Conservation (phyloP, 208 protist species). For the Trypanosoma cruzi region DNA sequence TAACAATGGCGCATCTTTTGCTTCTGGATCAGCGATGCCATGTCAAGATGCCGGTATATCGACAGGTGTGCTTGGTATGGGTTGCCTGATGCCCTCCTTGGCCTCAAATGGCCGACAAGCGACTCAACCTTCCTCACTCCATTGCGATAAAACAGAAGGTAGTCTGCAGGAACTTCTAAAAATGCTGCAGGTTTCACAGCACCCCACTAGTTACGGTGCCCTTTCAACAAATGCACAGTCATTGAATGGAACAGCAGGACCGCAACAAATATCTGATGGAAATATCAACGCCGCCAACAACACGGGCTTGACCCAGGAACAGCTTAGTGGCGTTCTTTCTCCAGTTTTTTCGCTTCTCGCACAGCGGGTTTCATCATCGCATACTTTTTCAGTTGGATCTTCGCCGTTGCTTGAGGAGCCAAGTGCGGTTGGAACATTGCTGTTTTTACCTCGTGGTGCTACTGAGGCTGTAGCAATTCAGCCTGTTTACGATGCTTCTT, state of each 20-base stretch:
- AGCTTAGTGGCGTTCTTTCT: conserved; percentile 18
- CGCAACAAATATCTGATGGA: not conserved
- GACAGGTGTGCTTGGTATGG: not conserved
- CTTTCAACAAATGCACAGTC: not conserved
- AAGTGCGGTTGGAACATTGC: conserved; percentile 16
- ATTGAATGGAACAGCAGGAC: not conserved
- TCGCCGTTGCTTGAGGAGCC: conserved; percentile 26
- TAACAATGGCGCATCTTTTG: not conserved
- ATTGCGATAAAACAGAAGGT: not conserved
- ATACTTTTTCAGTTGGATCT: conserved; percentile 10
- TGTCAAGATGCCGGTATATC: not conserved
- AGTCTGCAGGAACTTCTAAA: conserved; percentile 13
- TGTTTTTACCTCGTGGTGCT: conserved; percentile 24
- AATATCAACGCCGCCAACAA: not conserved
- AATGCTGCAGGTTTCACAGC: not conserved
- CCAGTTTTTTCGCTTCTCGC: conserved; percentile 11
- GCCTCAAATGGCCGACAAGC: not conserved
- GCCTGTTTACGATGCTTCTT: conserved; percentile 11
- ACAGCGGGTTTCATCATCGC: conserved; percentile 1
- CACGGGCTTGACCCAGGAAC: conserved; percentile 4
- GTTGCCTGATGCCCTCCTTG: not conserved
- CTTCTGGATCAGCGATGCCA: not conserved
- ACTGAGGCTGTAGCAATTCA: conserved; percentile 25
- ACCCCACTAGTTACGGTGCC: not conserved
- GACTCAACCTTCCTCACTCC: not conserved